Conservation (phyloP, 768 basidiomycete genomes). For the Lentinula boryana region DNA sequence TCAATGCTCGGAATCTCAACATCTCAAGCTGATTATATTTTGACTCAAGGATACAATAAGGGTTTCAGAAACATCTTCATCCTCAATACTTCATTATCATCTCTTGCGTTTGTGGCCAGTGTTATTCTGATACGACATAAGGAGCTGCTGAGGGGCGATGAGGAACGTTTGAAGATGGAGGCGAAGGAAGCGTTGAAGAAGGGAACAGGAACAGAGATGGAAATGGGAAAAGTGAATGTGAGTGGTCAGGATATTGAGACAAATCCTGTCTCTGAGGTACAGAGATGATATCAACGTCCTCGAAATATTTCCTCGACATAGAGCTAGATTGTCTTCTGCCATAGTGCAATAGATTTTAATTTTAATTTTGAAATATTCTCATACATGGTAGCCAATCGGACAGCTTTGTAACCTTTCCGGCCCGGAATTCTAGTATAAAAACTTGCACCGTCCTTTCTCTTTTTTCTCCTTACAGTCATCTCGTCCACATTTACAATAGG, state of each 20-base stretch:
- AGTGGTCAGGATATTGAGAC: background rate
- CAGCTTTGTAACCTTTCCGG: too few relatives aligned
- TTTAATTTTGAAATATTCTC: background rate
- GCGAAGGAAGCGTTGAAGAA: background rate
- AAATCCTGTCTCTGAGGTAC: background rate
- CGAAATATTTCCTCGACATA: too few relatives aligned
- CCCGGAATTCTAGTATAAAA: background rate
- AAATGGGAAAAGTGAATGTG: background rate
- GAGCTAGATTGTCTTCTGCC: too few relatives aligned
- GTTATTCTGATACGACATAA: conserved; percentile 57
- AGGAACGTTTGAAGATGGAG: conserved; percentile 32
- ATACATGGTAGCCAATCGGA: too few relatives aligned
- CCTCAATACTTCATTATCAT: conserved; percentile 50
- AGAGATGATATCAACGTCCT: background rate
- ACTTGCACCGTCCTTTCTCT: background rate
- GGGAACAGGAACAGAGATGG: background rate
- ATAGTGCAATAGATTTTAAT: too few relatives aligned
- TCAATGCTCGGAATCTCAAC: conserved; percentile 19
- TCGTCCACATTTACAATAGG: background rate
- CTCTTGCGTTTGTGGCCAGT: conserved; percentile 47
- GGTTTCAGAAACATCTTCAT: conserved; percentile 60
- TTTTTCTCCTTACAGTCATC: background rate
- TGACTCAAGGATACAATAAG: conserved; percentile 43
- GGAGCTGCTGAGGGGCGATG: conserved; percentile 53
- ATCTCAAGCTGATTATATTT: conserved; percentile 18